Percentiles rank a stretch among this genome's conserved stretches.
phyloP scores from a whole-genome alignment of 2,329 filamentous ascomycete genomes.

The Trichophyton verrucosum region DNA sequence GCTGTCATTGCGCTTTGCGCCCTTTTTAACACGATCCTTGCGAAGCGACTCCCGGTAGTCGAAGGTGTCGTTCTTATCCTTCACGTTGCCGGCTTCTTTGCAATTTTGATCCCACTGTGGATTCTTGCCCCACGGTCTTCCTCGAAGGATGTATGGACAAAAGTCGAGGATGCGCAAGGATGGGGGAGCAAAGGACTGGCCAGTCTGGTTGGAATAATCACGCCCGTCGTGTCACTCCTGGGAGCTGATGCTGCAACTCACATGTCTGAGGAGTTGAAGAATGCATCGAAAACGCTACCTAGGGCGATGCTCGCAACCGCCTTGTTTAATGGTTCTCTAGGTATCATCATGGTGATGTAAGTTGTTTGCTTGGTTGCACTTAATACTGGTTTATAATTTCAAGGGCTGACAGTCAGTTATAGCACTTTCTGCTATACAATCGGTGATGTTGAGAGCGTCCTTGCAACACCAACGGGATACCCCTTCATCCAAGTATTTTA shows the following conservation, averaged over 20 bases:
- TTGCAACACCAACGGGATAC: conserved; percentile 19
- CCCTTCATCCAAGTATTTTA: conserved; percentile 27
- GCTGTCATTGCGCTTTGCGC: conserved; percentile 21
- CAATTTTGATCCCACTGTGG: conserved; percentile 34
- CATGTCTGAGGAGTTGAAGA: conserved; percentile 26
- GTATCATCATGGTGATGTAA: conserved; percentile 21
- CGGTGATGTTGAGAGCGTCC: conserved; percentile 4
- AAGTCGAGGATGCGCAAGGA: not conserved
- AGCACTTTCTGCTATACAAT: conserved; percentile 10
- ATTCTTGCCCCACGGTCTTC: conserved; percentile 13
- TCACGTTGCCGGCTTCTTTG: conserved; percentile 33
- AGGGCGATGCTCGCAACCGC: conserved; percentile 24
- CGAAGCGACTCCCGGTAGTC: conserved; percentile 20
- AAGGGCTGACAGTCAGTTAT: not conserved
- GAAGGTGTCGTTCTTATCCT: conserved; percentile 22
- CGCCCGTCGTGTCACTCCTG: not conserved
- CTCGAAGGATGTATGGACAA: conserved; percentile 1
- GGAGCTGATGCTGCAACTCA: conserved; percentile 3
- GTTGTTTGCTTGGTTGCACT: not conserved
- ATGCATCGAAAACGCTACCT: conserved; percentile 26
- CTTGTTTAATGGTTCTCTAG: conserved; percentile 25
- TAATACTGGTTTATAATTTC: not conserved
- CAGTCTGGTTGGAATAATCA: conserved; percentile 2
- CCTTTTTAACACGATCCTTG: conserved; percentile 18
- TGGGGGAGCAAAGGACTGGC: conserved; percentile 3